Percentiles rank a stretch among this genome's conserved stretches.
These are phyloP conservation scores for Aspergillus udagawae DNA, from an alignment of 2,329 filamentous ascomycete genomes.

Conservation along the genomic window DNA sequence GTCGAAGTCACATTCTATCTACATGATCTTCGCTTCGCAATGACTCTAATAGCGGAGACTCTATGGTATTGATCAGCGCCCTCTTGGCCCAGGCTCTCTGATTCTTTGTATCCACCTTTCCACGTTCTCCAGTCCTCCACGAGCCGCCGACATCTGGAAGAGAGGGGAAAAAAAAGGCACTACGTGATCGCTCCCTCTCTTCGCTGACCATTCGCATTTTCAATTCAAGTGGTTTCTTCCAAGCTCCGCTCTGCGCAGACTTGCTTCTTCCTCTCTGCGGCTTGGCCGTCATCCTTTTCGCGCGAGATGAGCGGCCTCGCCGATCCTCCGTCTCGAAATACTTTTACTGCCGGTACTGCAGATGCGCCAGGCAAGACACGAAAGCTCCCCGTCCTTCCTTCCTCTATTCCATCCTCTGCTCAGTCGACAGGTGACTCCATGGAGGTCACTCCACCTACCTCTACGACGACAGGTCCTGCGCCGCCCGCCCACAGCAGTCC, in stretches of 20 bases:
- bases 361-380: slow-evolving; percentile 45
- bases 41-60: slow-evolving; percentile 24
- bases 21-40: slow-evolving; percentile 20
- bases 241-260: slow-evolving; percentile 4
- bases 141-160: slow-evolving; percentile 16
- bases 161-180: background rate
- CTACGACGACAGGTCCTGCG: slow-evolving; percentile 40
- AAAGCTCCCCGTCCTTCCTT: slow-evolving; percentile 51
- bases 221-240: background rate
- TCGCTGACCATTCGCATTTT: slow-evolving; percentile 8
- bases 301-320: slow-evolving; percentile 40
- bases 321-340: slow-evolving; percentile 41
- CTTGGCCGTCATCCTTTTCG: slow-evolving; percentile 14
- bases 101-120: slow-evolving; percentile 15
- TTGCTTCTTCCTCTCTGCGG: slow-evolving; percentile 9
- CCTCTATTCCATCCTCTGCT: slow-evolving; percentile 39
- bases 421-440: slow-evolving; percentile 50
- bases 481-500: slow-evolving; percentile 48
- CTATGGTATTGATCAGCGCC: slow-evolving; percentile 30
- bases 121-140: slow-evolving; percentile 26
- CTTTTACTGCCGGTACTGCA: slow-evolving; percentile 38
- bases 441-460: slow-evolving; percentile 50
- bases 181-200: slow-evolving; percentile 9
- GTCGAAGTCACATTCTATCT: background rate
- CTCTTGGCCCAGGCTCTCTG: slow-evolving; percentile 20